Evolutionary conservation across 192 early-diverging fungal genomes (phyloP), one percentile per base, ranked within the genome.

Genomic region (Coemansia sp.): DNA sequence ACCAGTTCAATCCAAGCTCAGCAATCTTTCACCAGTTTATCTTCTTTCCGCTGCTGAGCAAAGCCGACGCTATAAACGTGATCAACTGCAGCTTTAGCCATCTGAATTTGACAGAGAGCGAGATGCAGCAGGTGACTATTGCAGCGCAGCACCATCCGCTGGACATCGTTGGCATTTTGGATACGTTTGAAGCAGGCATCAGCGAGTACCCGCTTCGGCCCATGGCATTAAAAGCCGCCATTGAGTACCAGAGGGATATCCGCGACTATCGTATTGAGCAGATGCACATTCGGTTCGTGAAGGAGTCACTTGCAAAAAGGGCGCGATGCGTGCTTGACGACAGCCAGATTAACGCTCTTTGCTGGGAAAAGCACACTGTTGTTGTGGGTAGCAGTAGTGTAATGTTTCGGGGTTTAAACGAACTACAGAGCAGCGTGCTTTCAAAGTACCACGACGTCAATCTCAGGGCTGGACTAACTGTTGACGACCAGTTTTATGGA

Each of bases 401-500:
- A 30, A n/a, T 7, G 16, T 7, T 34, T 55, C 8, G 51, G 53
- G 39, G 40, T n/a, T n/a, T n/a, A n/a, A n/a, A 63, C 30, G 67
- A 68, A 26, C 39, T 75, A 4, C 45, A 21, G 61, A 62, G 58
- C 15, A 55, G 62, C 12, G n/a, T 45, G 16, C 69, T 75, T 57
- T 45, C 57, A 23, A 35, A 65, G 26, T 61, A 61, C 63, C 72
- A 75, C 58, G 37, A 16, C 1, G 15, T 75, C 20, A 59, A 63
- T 13, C 28, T 68, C 33, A 68, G 60, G 58, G 62, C 52, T 7
- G 67, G 72, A 30, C 23, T 52, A 2, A n/a, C 20, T 7, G 57
- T 55, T 30, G 72, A 75, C 58, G 13, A 43, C 49, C 72, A 75
- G 42, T 65, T 75, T 16, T 46, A 46, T 20, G 43, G 43, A n/a